phyloP scores from a whole-genome alignment of 495 filamentous ascomycete species.

The Cercophora sp. region DNA sequence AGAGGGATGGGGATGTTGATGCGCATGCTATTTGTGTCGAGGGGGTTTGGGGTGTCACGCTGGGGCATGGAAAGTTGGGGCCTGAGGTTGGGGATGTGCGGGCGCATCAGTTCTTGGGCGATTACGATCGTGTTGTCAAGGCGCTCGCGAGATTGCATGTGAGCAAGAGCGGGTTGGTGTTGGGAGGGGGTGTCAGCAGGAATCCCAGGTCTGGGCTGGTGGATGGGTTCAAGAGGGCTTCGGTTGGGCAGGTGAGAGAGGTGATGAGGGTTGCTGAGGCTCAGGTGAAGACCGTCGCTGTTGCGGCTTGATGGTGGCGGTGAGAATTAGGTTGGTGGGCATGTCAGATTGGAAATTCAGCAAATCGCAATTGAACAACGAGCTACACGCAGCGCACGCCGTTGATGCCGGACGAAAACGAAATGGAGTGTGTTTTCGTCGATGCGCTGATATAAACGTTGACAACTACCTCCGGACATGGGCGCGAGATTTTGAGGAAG shows the following conservation, averaged over 20 bases:
- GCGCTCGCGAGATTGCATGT: slow-evolving; percentile 24
- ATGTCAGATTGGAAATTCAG: too few species aligned
- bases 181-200: slow-evolving; percentile 32
- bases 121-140: slow-evolving; percentile 29
- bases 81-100: slow-evolving; percentile 25
- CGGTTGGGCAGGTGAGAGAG: slow-evolving; percentile 1
- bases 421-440: too few species aligned
- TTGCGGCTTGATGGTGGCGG: neutral
- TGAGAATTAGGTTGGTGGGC: too few species aligned
- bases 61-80: slow-evolving; percentile 39
- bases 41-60: slow-evolving; percentile 40
- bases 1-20: slow-evolving; percentile 30
- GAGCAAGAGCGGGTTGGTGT: slow-evolving; percentile 29
- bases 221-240: slow-evolving; percentile 30
- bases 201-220: slow-evolving; percentile 32
- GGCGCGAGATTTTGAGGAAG: too few species aligned
- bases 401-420: too few species aligned
- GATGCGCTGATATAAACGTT: too few species aligned
- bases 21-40: slow-evolving; percentile 39
- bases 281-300: neutral
- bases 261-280: neutral
- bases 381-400: too few species aligned
- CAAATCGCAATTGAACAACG: too few species aligned
- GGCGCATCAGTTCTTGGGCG: slow-evolving; percentile 41
- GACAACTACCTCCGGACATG: too few species aligned